Evolutionary conservation across 1,284 basidiomycete species (phyloP).

Genomic region (Boletus calvinii): DNA sequence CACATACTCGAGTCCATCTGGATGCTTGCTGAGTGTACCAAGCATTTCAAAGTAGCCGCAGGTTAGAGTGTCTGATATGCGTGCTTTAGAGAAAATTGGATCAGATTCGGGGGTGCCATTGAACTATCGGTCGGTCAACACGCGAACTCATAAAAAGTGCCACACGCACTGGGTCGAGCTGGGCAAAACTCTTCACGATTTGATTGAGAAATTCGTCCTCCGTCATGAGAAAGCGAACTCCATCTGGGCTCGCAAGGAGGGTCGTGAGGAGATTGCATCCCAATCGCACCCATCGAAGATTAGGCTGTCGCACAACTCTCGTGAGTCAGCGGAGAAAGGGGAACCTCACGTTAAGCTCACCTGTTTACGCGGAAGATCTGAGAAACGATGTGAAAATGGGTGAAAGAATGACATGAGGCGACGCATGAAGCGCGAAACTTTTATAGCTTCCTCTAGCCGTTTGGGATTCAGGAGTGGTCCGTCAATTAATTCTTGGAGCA

Average conservation of each 20-base stretch:
- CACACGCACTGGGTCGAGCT: constrained; percentile 82
- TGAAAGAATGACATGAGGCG: constrained; percentile 91
- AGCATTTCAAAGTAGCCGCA: constrained; percentile 97
- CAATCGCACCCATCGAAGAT: constrained; percentile 80
- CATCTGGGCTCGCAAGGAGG: constrained; percentile 82
- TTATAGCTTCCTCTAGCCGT: constrained; percentile 94
- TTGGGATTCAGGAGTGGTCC: constrained; percentile 90
- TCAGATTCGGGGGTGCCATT: constrained; percentile 68
- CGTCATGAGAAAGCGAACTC: constrained; percentile 71
- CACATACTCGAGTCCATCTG: constrained; percentile 88
- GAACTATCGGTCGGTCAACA: constrained; percentile 44
- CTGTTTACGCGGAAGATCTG: constrained; percentile 73
- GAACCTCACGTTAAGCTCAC: constrained; percentile 38
- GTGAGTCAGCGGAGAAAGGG: not conserved
- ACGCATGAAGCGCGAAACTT: constrained; percentile 84
- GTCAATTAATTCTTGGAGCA: constrained; percentile 86
- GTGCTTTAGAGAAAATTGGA: constrained; percentile 83
- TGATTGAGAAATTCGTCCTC: constrained; percentile 90
- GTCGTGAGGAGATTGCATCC: constrained; percentile 84
- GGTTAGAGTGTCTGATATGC: constrained; percentile 82
- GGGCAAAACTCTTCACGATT: constrained; percentile 85
- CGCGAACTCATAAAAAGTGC: not conserved
- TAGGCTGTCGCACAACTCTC: constrained; percentile 47
- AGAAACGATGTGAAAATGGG: constrained; percentile 83
- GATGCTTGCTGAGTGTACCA: constrained; percentile 82